Percentiles rank a stretch among this genome's conserved stretches.
These are phyloP conservation scores for Myxozyma geophila DNA, from an alignment of 805 yeast genomes.

Conservation along the genomic window DNA sequence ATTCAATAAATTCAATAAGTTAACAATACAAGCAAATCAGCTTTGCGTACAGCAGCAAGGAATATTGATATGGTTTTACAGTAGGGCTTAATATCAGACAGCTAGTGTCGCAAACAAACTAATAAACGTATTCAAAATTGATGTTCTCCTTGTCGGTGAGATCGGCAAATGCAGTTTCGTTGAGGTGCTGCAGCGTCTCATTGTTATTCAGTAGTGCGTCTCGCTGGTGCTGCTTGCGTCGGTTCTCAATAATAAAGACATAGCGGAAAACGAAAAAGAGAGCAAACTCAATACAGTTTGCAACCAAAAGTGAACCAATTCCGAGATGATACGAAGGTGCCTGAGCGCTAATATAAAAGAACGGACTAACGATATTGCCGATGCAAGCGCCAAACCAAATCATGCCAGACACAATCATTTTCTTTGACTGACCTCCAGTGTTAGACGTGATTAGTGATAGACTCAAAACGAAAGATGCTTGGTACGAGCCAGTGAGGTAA, in stretches of 20 bases:
- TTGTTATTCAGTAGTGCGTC: neutral
- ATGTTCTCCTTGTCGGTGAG: constrained; percentile 61
- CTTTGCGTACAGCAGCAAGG: too few relatives aligned
- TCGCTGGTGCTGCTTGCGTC: neutral
- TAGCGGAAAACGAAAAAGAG: neutral
- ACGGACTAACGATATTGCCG: constrained; percentile 71
- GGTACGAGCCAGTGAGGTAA: constrained; percentile 41
- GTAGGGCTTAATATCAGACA: too few relatives aligned
- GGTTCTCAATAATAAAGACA: neutral
- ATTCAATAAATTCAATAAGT: too few relatives aligned
- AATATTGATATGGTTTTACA: too few relatives aligned
- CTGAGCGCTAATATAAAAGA: constrained; percentile 56
- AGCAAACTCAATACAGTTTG: neutral
- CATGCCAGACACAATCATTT: constrained; percentile 61
- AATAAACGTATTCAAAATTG: constrained; percentile 52
- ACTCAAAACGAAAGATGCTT: constrained; percentile 40
- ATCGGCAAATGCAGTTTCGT: constrained; percentile 55
- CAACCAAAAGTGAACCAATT: neutral
- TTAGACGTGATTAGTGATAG: constrained; percentile 43
- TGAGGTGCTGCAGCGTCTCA: constrained; percentile 23
- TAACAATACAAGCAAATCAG: too few relatives aligned
- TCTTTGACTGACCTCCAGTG: constrained; percentile 78
- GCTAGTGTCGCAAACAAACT: too few relatives aligned
- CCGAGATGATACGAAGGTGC: constrained; percentile 47
- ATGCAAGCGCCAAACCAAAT: constrained; percentile 67